A percentile compares a stretch with the other conserved stretches of the same genome.
Conservation (phyloP, 2,329 filamentous ascomycete species). For the Simplicillium aogashimaense region DNA sequence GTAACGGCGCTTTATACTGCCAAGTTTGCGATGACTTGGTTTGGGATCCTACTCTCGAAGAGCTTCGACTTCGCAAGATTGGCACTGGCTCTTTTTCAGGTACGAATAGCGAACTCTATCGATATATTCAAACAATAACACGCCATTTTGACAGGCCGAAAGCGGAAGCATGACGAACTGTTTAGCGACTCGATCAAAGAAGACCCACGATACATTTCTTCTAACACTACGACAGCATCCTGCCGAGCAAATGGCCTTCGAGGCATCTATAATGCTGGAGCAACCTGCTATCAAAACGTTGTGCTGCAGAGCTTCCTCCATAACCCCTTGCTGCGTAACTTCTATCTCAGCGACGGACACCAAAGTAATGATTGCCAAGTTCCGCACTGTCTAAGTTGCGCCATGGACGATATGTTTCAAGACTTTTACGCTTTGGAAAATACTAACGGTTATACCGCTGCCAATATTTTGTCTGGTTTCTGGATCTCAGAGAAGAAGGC, state of each 20-base stretch:
- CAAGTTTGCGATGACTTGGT: conserved; percentile 76
- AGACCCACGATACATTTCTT: conserved; percentile 65
- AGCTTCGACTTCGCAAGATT: conserved; percentile 60
- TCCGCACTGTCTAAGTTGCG: conserved; percentile 55
- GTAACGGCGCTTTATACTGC: conserved; percentile 66
- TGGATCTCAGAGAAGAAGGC: conserved; percentile 75
- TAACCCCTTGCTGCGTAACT: conserved; percentile 84
- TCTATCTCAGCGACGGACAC: conserved; percentile 87
- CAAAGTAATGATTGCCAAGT: conserved; percentile 62
- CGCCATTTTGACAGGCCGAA: conserved; percentile 40
- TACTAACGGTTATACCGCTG: conserved; percentile 81
- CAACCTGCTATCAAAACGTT: conserved; percentile 96
- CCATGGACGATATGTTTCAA: conserved; percentile 65
- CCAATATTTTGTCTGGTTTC: conserved; percentile 79
- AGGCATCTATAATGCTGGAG: conserved; percentile 95
- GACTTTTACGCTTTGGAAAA: conserved; percentile 64
- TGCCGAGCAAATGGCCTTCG: conserved; percentile 82
- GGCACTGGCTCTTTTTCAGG: conserved; percentile 56
- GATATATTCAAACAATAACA: not conserved
- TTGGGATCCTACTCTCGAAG: conserved; percentile 73
- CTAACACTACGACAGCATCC: conserved; percentile 69
- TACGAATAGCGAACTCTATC: conserved; percentile 23
- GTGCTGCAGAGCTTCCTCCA: conserved; percentile 89
- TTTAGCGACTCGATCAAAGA: conserved; percentile 56
- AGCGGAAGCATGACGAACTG: conserved; percentile 66